Evolutionary conservation across 345 rosid genomes (phyloP).

Genomic region (Syzygium grande): DNA sequence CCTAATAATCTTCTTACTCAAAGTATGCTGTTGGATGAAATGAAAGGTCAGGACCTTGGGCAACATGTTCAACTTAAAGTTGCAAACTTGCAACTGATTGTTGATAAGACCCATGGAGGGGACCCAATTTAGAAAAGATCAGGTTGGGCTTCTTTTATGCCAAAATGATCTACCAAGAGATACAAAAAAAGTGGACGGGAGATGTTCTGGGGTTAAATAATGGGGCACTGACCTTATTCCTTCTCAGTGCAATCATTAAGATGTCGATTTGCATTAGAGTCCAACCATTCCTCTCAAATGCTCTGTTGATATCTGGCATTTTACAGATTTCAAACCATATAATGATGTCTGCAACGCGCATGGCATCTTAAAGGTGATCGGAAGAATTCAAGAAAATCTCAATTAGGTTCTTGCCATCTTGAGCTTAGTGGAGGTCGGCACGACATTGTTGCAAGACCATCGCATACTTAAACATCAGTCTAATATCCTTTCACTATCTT

Average conservation of each 20-base stretch:
- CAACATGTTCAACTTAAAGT: not conserved
- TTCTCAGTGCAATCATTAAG: not conserved
- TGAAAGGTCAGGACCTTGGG: not conserved
- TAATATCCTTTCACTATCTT: not conserved
- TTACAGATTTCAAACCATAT: not conserved
- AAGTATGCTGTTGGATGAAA: not conserved
- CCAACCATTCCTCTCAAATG: not conserved
- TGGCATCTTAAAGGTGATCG: not conserved
- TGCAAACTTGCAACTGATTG: not conserved
- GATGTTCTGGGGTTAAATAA: not conserved
- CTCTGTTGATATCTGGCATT: not conserved
- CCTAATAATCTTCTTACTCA: not conserved
- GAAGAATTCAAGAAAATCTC: not conserved
- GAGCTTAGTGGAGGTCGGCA: not conserved
- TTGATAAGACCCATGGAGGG: not conserved
- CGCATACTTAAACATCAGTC: not conserved
- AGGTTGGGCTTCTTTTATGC: not conserved
- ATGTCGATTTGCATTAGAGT: not conserved
- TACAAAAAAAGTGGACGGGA: not conserved
- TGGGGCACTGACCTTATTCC: not conserved
- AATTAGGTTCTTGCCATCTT: not conserved
- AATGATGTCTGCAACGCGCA: not conserved
- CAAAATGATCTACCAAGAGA: not conserved
- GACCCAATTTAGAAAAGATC: not conserved
- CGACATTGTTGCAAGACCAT: not conserved